Percentiles rank a stretch among this genome's conserved stretches.
These are phyloP conservation scores for Microsporum ferrugineum DNA, from an alignment of 2,329 filamentous ascomycete genomes.

Conservation along the genomic window DNA sequence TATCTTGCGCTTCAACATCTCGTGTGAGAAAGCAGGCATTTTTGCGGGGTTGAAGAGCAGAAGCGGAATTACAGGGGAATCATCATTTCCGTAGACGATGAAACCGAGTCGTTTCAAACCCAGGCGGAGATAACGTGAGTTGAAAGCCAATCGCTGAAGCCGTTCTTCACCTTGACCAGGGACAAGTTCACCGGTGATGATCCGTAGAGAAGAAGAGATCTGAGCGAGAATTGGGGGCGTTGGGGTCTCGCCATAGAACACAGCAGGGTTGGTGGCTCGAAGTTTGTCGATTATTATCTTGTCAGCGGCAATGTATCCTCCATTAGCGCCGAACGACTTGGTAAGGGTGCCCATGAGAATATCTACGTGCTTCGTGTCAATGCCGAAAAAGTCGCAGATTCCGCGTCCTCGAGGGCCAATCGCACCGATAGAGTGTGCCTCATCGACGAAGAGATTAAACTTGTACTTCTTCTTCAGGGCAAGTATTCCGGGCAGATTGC, in stretches of 20 bases:
- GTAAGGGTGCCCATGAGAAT: constrained; percentile 97
- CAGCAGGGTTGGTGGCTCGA: constrained; percentile 71
- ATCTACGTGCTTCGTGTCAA: constrained; percentile 78
- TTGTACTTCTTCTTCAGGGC: constrained; percentile 90
- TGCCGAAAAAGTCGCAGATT: constrained; percentile 93
- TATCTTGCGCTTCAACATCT: constrained; percentile 97
- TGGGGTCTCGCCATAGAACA: constrained; percentile 76
- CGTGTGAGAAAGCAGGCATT: constrained; percentile 95
- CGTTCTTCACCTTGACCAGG: constrained; percentile 93
- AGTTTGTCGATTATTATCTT: constrained; percentile 90
- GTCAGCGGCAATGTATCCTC: constrained; percentile 84
- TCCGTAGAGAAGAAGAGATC: constrained; percentile 72
- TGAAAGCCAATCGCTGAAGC: constrained; percentile 91
- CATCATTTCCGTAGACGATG: constrained; percentile 94
- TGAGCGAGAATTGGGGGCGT: constrained; percentile 81
- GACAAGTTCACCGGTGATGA: constrained; percentile 77
- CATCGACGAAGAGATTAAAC: constrained; percentile 89
- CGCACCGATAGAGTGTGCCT: constrained; percentile 91
- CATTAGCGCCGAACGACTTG: constrained; percentile 96
- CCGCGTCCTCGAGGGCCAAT: constrained; percentile 79
- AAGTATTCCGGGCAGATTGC: constrained; percentile 83
- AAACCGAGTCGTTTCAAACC: constrained; percentile 93
- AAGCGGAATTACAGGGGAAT: constrained; percentile 91
- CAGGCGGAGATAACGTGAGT: constrained; percentile 93
- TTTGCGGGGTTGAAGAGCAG: constrained; percentile 97